Evolutionary conservation across 2,329 filamentous ascomycete genomes (phyloP), one percentile per base, ranked within the genome.

Genomic region (Diplodia sapinea): DNA sequence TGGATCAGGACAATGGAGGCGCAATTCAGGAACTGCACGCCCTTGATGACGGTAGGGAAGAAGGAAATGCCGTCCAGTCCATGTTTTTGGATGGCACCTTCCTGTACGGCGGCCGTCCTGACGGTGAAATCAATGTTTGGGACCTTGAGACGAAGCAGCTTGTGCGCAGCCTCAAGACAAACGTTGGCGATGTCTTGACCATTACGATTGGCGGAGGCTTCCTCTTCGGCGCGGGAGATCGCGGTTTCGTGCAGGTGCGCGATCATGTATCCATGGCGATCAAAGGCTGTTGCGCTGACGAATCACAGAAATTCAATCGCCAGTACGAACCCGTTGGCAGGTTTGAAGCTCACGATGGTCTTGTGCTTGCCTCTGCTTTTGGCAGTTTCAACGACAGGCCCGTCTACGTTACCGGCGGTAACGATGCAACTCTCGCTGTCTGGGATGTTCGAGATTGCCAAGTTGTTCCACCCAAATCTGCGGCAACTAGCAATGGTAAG

Each of bases 341-440:
- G 61, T 94, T 93, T 89, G 87, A 89, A 73, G 94, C 94, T 0
- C 94, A 99, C 74, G 83, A 92, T 47, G 94, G 93, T 56, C 91
- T 95, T 70, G 91, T 98, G 50, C 84, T 99, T 15, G 90, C 94
- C 2, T 97, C 94, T 0, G 90, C 92, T 0, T 87, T 91, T 20
- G 90, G 90, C 0, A 88, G 83, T 0, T 87, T 90, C 76, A 86
- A 90, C 36, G 86, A 87, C 61, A 87, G 91, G 68, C 87, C 91
- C n/a, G 87, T 95, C n/a, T 95, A 93, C 76, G 93, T 97, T 62
- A 97, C 94, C 0, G 95, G 95, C 9, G 94, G 93, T 57, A 99
- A 96, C 74, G 95, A 99, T 78, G 90, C 93, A 75, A 91, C 89
- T 0, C 88, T 99, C 31, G 91, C 92, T 8, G 87, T 98, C 23